Evolutionary conservation across 108 stramenopile genomes (phyloP).

Genomic region (Craspedostauros australis): DNA sequence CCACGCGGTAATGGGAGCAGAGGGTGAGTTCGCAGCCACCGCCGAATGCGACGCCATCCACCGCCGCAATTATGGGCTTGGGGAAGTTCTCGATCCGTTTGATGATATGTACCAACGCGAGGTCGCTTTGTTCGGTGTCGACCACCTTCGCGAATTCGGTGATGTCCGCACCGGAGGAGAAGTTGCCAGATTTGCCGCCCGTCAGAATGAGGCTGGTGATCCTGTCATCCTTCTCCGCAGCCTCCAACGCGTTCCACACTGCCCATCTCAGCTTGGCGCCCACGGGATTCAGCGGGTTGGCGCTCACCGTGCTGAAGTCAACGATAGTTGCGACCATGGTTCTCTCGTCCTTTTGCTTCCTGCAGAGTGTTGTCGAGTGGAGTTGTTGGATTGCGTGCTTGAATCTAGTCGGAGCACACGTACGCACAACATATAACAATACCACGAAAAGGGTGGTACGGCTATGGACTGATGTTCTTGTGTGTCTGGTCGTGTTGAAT

Average conservation of each 20-base stretch:
- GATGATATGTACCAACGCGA: constrained; percentile 59
- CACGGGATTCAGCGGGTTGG: constrained; percentile 27
- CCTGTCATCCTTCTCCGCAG: constrained; percentile 11
- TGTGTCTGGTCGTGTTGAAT: too few relatives aligned
- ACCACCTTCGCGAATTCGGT: constrained; percentile 66
- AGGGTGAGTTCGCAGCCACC: constrained; percentile 95
- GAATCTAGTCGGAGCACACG: too few relatives aligned
- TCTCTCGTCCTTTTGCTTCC: too few relatives aligned
- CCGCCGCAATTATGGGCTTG: constrained; percentile 94
- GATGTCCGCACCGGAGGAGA: constrained; percentile 98
- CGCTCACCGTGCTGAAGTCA: constrained; percentile 15
- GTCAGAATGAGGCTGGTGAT: constrained; percentile 80
- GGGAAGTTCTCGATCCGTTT: constrained; percentile 54
- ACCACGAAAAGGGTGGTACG: too few relatives aligned
- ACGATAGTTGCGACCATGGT: too few relatives aligned
- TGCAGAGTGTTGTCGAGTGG: too few relatives aligned
- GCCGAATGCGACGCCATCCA: constrained; percentile 85
- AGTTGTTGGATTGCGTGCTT: too few relatives aligned
- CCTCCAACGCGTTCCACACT: constrained; percentile 18
- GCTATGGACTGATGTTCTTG: too few relatives aligned
- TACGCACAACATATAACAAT: too few relatives aligned
- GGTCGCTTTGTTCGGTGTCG: constrained; percentile 4
- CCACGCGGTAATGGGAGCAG: constrained; percentile 86
- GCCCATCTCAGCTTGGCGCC: constrained; percentile 8
- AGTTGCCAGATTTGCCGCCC: constrained; percentile 69